Conservation (phyloP, 169 alveolate genomes). For the Plasmodium coatneyi region DNA sequence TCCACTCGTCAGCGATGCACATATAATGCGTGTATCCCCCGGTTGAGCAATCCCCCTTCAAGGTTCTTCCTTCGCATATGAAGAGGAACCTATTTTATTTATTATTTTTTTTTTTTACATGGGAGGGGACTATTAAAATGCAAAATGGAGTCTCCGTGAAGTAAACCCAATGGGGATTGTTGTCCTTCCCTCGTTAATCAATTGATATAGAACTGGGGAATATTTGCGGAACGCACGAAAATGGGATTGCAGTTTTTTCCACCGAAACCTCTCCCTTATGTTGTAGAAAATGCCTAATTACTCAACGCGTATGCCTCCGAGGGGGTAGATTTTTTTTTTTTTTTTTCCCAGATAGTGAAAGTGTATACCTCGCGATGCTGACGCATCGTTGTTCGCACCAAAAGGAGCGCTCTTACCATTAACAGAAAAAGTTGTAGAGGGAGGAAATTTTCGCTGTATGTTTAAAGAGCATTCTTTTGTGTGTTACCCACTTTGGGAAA, state of each 20-base stretch:
- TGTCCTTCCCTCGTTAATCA: background rate
- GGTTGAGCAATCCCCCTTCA: background rate
- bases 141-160: background rate
- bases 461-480: background rate
- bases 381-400: background rate
- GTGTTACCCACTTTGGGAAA: background rate
- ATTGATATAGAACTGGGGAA: background rate
- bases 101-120: background rate
- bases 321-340: background rate
- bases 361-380: background rate
- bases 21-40: background rate
- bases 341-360: background rate
- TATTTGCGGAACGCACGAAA: background rate
- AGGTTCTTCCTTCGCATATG: background rate
- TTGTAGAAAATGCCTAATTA: background rate
- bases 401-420: background rate
- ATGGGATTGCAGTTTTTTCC: background rate
- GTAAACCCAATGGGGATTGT: background rate
- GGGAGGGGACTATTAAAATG: background rate
- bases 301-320: background rate
- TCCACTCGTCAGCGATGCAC: background rate
- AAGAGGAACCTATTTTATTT: background rate
- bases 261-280: background rate
- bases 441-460: background rate
- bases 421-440: background rate